A percentile compares a stretch with the other conserved stretches of the same genome.
Evolutionary conservation across 495 filamentous ascomycete species (phyloP).

Genomic region (Extremus antarcticus): DNA sequence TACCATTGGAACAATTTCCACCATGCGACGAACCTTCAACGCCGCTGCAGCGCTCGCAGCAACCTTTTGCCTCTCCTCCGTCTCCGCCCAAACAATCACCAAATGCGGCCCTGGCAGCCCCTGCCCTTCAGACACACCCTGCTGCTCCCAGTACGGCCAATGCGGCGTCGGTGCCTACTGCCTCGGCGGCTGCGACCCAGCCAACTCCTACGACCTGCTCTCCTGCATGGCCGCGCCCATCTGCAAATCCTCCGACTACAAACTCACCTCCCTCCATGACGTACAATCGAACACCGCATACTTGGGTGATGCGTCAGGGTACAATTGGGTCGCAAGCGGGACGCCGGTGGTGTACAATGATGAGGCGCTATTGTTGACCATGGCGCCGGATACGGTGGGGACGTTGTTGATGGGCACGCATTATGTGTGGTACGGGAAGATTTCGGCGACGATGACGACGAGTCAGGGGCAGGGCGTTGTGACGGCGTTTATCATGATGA

Average conservation of each 20-base stretch:
- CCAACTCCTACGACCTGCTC: constrained; percentile 65
- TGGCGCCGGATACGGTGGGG: constrained; percentile 68
- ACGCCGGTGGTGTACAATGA: constrained; percentile 52
- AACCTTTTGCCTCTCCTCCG: constrained; percentile 12
- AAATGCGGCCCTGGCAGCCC: constrained; percentile 46
- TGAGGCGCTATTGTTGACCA: constrained; percentile 64
- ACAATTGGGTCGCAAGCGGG: constrained; percentile 85
- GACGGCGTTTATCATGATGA: constrained; percentile 87
- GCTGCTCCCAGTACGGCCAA: constrained; percentile 92
- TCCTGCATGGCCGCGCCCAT: constrained; percentile 79
- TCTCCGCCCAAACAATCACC: neutral
- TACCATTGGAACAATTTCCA: neutral
- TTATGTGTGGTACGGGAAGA: constrained; percentile 96
- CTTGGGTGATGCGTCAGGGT: constrained; percentile 64
- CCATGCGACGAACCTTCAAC: constrained; percentile 15
- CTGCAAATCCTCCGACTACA: constrained; percentile 64
- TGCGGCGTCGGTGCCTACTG: constrained; percentile 93
- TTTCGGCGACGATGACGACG: constrained; percentile 77
- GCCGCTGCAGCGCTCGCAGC: constrained; percentile 16
- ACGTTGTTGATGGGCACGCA: constrained; percentile 79
- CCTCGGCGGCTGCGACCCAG: constrained; percentile 87
- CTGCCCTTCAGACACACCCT: constrained; percentile 68
- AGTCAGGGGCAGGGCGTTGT: constrained; percentile 79
- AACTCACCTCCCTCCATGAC: constrained; percentile 56
- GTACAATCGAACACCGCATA: constrained; percentile 63